These are phyloP conservation scores for Cordyceps militaris DNA, from an alignment of 2,329 filamentous ascomycete genomes.

Conservation along the genomic window DNA sequence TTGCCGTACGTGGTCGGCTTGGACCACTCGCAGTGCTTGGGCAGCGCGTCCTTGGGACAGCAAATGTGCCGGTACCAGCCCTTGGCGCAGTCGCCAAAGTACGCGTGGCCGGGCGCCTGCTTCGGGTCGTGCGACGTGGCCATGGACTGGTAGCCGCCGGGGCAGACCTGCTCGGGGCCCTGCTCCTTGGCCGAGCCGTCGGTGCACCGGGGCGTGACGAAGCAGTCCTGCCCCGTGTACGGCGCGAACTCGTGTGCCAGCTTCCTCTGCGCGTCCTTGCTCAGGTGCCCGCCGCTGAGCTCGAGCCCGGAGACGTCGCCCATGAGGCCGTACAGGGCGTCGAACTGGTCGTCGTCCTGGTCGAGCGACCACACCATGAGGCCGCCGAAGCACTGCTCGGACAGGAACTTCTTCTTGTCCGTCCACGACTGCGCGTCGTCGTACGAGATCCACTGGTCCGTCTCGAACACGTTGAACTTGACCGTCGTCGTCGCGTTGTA, in stretches of 20 bases:
- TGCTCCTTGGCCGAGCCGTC: neutral
- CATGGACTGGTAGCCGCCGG: neutral
- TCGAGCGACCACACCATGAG: conserved; percentile 24
- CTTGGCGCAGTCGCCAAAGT: conserved; percentile 15
- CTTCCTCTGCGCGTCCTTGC: conserved; percentile 8
- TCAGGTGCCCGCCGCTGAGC: neutral
- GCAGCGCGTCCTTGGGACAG: conserved; percentile 22
- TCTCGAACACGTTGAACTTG: conserved; percentile 27
- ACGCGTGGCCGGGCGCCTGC: neutral
- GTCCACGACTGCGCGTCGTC: conserved; percentile 24
- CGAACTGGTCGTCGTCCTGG: conserved; percentile 20
- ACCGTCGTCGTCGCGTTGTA: no score
- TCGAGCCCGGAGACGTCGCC: no score
- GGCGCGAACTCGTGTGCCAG: conserved; percentile 16
- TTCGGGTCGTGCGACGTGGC: neutral
- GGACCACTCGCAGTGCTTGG: conserved; percentile 24
- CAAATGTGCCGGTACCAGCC: conserved; percentile 23
- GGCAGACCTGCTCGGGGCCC: neutral
- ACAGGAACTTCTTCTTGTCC: conserved; percentile 17
- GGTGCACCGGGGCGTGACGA: conserved; percentile 18
- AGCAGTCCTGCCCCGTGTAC: conserved; percentile 24
- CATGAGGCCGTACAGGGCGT: conserved; percentile 18
- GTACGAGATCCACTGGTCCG: conserved; percentile 32
- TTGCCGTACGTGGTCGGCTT: no score
- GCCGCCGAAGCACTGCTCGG: conserved; percentile 18